A percentile compares a stretch with the other conserved stretches of the same genome.
Evolutionary conservation across 257 asterid genomes (phyloP).

Genomic region (Solanum sitiens): DNA sequence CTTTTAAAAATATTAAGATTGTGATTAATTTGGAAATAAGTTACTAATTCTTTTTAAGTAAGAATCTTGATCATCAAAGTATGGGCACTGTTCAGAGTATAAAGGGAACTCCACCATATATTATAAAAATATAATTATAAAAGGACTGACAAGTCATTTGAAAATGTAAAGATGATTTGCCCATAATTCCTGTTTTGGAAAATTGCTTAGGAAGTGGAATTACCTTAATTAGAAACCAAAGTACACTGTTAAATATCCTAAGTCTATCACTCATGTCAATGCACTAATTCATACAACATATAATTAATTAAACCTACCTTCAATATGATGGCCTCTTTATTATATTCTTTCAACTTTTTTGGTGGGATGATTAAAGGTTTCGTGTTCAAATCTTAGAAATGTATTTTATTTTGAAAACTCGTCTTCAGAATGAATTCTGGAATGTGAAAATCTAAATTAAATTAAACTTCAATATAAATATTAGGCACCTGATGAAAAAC

Average conservation of each 20-base stretch:
- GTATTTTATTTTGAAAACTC: too few species aligned
- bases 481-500: too few species aligned
- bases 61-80: neutral
- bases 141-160: slow-evolving; percentile 12
- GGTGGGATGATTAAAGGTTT: neutral
- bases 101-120: slow-evolving; percentile 48
- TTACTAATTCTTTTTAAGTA: neutral
- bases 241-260: neutral
- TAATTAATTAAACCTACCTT: neutral
- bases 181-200: slow-evolving; percentile 3
- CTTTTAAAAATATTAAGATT: neutral
- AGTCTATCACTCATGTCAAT: neutral
- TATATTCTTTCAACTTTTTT: neutral
- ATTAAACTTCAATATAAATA: too few species aligned
- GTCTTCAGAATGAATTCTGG: accelerated
- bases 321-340: neutral
- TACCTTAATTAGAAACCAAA: slow-evolving; percentile 6
- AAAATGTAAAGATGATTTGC: neutral
- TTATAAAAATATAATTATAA: neutral
- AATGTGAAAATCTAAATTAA: neutral
- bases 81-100: slow-evolving; percentile 15
- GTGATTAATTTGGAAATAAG: slow-evolving; percentile 1
- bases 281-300: neutral
- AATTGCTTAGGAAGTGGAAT: neutral
- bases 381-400: too few species aligned